phyloP scores from a whole-genome alignment of 805 yeast species.

The Candida jianshihensis region DNA sequence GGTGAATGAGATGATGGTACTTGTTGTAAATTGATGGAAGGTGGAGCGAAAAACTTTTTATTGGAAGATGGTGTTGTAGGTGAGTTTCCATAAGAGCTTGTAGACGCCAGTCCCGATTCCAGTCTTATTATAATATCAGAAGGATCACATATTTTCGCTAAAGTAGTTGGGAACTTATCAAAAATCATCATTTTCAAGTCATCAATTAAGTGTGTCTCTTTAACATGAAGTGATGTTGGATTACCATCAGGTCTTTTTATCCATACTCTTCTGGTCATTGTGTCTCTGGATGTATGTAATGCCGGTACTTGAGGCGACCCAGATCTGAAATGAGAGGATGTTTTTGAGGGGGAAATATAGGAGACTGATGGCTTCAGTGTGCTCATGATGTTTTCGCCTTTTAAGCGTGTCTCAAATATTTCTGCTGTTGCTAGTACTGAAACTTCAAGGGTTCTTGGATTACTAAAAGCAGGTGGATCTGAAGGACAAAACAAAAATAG shows the following conservation, averaged over 20 bases:
- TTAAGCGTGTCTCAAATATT: no score
- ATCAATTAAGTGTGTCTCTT: constrained; percentile 64
- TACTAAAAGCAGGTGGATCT: no score
- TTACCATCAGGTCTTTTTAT: constrained; percentile 40
- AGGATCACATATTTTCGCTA: constrained; percentile 58
- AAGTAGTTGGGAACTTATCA: constrained; percentile 58
- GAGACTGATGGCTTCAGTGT: constrained; percentile 2
- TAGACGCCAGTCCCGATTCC: constrained; percentile 10
- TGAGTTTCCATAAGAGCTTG: constrained; percentile 5
- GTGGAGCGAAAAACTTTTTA: constrained; percentile 4
- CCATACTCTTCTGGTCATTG: constrained; percentile 42
- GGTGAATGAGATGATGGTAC: constrained; percentile 11
- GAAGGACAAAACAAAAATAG: no score
- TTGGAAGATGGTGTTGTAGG: constrained; percentile 8
- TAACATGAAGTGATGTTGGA: constrained; percentile 66
- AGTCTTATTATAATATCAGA: constrained; percentile 46
- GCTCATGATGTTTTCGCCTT: not conserved
- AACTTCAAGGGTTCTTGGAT: no score
- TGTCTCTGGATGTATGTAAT: constrained; percentile 10
- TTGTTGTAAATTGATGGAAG: no score
- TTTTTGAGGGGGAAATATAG: constrained; percentile 9
- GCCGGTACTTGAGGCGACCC: constrained; percentile 9
- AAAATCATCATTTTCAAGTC: constrained; percentile 67
- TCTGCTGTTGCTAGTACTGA: no score
- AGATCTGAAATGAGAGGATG: not conserved